Evolutionary conservation across 176 grass and related monocot species (phyloP), one percentile per base, ranked within the genome.

Genomic region (Carex scoparia): DNA sequence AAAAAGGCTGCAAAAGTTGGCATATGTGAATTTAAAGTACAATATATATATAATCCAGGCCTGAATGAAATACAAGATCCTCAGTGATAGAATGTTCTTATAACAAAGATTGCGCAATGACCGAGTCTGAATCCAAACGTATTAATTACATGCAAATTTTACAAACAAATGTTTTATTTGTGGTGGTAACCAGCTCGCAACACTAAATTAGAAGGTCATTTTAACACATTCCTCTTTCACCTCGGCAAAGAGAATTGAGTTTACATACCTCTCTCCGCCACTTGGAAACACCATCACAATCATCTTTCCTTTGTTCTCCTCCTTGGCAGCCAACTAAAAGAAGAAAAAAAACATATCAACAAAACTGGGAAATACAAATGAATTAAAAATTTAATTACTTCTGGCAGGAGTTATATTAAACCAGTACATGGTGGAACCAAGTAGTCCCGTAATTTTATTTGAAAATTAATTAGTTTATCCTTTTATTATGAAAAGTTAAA

Each of bases 271-370:
- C 71, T 96, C 91, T 0, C 86, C 89, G 1, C 87, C 85, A 42
- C 94, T 93, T 1, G 94, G 91, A 58, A 93, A 74, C 12, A 96
- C 81, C 79, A 91, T 93, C 13, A 95, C 89, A 30, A 95, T 91
- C 90, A 92, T 95, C 84, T 95, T 93, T 27, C 89, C 89, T 46
- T 86, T 40, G 65, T 89, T 95, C 66, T 85, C 87, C 56, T 86
- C 88, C 83, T 76, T 89, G n/a, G 32, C 80, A 37, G 93, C 89
- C 60, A 95, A 37, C 87, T 95, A 16, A 16, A 68, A 33, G 31
- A 68, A 55, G 68, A 54, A 31, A 51, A 83, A 81, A 27, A 67
- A 3, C n/a, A 38, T 13, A 80, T 81, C 10, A 65, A 6, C 53
- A 73, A 7, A 3, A 57, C 56, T 16, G 33, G 28, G 6, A 76